Evolutionary conservation across 148 eudicot genomes (phyloP).

Genomic region (Simmondsia chinensis): DNA sequence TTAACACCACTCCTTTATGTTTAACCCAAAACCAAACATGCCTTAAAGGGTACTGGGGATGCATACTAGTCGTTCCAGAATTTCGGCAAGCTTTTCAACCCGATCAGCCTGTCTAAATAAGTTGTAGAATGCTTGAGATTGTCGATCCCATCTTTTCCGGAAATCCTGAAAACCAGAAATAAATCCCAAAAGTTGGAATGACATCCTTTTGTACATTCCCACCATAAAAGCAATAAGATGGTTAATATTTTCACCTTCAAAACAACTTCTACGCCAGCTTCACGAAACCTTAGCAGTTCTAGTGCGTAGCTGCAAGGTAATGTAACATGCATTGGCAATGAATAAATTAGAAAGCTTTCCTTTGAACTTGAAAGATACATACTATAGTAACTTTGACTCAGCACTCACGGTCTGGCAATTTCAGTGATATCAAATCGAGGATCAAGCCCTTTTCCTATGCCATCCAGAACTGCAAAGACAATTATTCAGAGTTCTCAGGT

Average conservation of each 20-base stretch:
- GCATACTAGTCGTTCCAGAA: constrained; percentile 81
- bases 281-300: constrained; percentile 85
- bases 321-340: constrained; percentile 6
- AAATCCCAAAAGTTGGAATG: too few relatives aligned
- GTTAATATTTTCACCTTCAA: constrained; percentile 41
- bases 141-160: constrained; percentile 87
- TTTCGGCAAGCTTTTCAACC: constrained; percentile 70
- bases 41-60: constrained; percentile 3
- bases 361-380: background rate
- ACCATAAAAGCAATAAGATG: constrained; percentile 1
- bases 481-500: background rate
- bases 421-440: constrained; percentile 99
- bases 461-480: constrained; percentile 70
- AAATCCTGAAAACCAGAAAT: constrained; percentile 89
- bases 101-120: constrained; percentile 95
- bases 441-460: constrained; percentile 99
- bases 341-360: background rate
- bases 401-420: constrained; percentile 94
- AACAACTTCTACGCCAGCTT: constrained; percentile 92
- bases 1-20: too few relatives aligned
- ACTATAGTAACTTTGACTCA: background rate
- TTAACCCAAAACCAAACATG: background rate
- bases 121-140: constrained; percentile 85
- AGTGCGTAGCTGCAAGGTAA: constrained; percentile 71
- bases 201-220: too few relatives aligned